phyloP scores from a whole-genome alignment of 108 stramenopile species.

The Pinguiococcus pyrenoidosus region DNA sequence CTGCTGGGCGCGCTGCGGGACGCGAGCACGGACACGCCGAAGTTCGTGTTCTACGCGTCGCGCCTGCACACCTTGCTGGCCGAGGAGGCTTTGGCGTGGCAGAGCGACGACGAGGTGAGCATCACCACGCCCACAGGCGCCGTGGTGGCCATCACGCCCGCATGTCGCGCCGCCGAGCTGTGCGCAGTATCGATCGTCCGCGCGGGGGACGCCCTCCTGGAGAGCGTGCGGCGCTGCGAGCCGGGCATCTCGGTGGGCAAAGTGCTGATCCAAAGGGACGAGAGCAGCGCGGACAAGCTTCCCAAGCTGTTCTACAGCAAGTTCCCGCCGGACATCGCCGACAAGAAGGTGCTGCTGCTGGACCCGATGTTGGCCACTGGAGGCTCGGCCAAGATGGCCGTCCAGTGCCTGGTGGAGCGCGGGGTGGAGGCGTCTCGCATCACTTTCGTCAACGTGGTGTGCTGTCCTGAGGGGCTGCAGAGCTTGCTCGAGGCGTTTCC shows the following conservation, averaged over 20 bases:
- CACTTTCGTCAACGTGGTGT: slow-evolving; percentile 85
- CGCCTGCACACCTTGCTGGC: slow-evolving; percentile 17
- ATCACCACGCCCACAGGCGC: slow-evolving; percentile 20
- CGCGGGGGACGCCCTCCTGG: slow-evolving; percentile 74
- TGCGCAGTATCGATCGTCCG: slow-evolving; percentile 80
- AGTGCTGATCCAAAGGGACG: slow-evolving; percentile 92
- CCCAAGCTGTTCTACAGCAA: slow-evolving; percentile 77
- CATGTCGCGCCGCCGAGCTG: slow-evolving; percentile 17
- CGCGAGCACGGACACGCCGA: slow-evolving; percentile 10
- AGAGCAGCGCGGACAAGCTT: slow-evolving; percentile 58
- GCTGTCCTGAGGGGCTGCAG: slow-evolving; percentile 81
- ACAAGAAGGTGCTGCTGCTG: slow-evolving; percentile 58
- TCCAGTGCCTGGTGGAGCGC: slow-evolving; percentile 46
- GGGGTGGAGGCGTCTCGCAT: slow-evolving; percentile 56
- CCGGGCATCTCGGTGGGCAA: slow-evolving; percentile 70
- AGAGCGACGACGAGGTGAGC: neutral
- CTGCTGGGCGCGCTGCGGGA: too few species aligned
- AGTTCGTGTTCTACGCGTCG: slow-evolving; percentile 15
- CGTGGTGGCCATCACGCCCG: slow-evolving; percentile 4
- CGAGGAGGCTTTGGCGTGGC: slow-evolving; percentile 18
- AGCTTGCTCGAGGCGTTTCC: slow-evolving; percentile 43
- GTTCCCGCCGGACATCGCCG: slow-evolving; percentile 57
- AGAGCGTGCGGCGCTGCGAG: slow-evolving; percentile 58
- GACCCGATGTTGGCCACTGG: slow-evolving; percentile 99
- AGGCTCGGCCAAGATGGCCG: slow-evolving; percentile 67